Evolutionary conservation across 306 rosid species (phyloP).

Genomic region (Rosa chinensis): DNA sequence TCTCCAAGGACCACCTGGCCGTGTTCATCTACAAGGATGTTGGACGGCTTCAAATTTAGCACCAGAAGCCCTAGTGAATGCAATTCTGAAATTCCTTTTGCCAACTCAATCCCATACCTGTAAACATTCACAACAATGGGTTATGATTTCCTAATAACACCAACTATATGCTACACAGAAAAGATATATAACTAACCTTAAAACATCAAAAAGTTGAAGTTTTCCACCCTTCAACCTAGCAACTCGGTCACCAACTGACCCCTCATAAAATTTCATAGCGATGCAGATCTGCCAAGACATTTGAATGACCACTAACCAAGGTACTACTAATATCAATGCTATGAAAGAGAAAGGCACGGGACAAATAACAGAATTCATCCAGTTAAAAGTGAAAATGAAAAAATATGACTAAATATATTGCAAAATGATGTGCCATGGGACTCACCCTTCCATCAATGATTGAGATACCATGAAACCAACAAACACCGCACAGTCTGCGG

Average conservation of each 20-base stretch:
- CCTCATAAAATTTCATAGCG: constrained; percentile 74
- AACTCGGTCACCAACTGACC: constrained; percentile 76
- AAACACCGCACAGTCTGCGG: constrained; percentile 43
- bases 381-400: background rate
- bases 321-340: background rate
- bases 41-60: too few species aligned
- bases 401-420: background rate
- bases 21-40: too few species aligned
- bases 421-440: background rate
- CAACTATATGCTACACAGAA: too few species aligned
- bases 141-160: too few species aligned
- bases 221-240: constrained; percentile 70
- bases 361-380: background rate
- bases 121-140: too few species aligned
- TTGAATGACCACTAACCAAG: background rate
- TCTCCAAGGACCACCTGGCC: constrained; percentile 69
- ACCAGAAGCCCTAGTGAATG: too few species aligned
- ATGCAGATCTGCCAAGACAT: constrained; percentile 59
- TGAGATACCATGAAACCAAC: constrained; percentile 73
- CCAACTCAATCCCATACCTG: too few species aligned
- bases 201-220: constrained; percentile 55
- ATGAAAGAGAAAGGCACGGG: background rate
- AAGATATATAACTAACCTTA: constrained; percentile 45
- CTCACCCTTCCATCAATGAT: constrained; percentile 66
- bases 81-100: too few species aligned